These are phyloP conservation scores for Auricularia cornea DNA, from an alignment of 768 basidiomycete genomes.

Conservation along the genomic window DNA sequence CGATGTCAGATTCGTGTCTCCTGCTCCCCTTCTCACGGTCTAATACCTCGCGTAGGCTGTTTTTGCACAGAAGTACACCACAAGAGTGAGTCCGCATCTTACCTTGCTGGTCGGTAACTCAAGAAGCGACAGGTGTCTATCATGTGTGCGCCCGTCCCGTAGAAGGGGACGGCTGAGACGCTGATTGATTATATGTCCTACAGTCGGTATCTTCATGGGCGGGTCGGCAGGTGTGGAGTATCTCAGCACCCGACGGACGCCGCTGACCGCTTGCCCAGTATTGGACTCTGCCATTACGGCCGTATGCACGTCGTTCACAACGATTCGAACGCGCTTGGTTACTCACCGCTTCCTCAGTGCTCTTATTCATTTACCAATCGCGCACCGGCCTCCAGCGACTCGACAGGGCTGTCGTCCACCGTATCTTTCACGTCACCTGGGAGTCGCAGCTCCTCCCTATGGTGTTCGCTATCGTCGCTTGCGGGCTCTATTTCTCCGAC, in stretches of 20 bases:
- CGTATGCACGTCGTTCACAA: background rate
- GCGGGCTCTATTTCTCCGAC: background rate
- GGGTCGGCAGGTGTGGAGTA: background rate
- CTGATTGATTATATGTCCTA: background rate
- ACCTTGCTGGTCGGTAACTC: background rate
- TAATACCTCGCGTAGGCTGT: background rate
- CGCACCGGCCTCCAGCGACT: background rate
- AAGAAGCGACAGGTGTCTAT: background rate
- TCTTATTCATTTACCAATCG: background rate
- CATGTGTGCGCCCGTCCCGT: background rate
- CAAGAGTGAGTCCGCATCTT: background rate
- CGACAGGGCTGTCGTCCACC: background rate
- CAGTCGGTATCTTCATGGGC: background rate
- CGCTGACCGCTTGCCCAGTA: background rate
- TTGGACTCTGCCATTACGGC: background rate
- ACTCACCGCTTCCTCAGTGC: background rate
- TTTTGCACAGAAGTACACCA: background rate
- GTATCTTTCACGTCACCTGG: background rate
- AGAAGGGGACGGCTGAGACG: background rate
- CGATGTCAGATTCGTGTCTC: background rate
- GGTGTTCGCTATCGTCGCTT: background rate
- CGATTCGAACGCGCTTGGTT: no score
- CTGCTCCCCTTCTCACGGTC: background rate
- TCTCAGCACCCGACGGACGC: background rate
- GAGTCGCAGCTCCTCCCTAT: background rate